A percentile compares a stretch with the other conserved stretches of the same genome.
Evolutionary conservation across 768 basidiomycete species (phyloP).

Genomic region (Rubroboletus satanas): DNA sequence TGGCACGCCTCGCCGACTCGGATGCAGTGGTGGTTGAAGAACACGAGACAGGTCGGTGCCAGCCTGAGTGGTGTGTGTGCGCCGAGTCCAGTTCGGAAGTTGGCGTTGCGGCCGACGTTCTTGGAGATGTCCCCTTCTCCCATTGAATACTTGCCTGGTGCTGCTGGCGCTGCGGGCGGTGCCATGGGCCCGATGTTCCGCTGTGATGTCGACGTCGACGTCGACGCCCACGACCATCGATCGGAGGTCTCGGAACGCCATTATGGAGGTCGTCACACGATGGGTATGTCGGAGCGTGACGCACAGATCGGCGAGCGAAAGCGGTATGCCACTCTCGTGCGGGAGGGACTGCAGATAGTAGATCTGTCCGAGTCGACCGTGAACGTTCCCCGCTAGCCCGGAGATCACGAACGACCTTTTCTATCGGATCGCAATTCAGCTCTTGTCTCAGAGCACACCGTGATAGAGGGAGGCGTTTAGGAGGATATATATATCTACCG

Average conservation of each 20-base stretch:
- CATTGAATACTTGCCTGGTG: conserved; percentile 5
- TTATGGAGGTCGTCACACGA: background rate
- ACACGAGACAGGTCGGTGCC: background rate
- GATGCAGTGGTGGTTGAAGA: background rate
- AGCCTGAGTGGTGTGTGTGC: background rate
- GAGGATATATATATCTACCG: background rate
- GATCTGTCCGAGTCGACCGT: background rate
- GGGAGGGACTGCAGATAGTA: background rate
- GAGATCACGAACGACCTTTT: background rate
- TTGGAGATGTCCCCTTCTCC: conserved; percentile 20
- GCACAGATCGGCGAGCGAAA: too few species aligned
- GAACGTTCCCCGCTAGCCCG: background rate
- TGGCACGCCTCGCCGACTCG: conserved; percentile 2
- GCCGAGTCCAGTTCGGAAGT: background rate
- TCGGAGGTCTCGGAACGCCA: background rate
- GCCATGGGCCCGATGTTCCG: background rate
- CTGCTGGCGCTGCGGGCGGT: background rate
- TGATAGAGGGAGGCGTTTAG: background rate
- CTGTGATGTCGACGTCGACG: background rate
- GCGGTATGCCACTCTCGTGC: background rate
- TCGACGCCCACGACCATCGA: background rate
- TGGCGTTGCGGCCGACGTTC: conserved; percentile 13
- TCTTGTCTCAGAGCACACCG: background rate
- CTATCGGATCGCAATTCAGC: background rate
- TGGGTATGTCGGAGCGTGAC: background rate